Evolutionary conservation across 164 flowering plant genomes (phyloP).

Genomic region (Macadamia integrifolia): DNA sequence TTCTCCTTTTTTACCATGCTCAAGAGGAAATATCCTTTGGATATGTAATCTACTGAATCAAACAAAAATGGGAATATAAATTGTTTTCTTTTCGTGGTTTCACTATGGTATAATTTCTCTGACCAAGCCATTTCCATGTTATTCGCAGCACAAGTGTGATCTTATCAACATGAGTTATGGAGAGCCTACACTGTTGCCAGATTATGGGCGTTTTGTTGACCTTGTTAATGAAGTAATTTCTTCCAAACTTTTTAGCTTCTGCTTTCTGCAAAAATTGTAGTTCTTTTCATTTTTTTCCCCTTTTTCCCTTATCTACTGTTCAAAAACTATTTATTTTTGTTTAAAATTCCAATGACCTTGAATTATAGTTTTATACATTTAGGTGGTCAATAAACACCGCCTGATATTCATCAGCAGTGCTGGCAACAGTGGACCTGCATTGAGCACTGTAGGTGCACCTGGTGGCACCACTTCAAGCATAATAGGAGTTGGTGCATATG

Average conservation of each 20-base stretch:
- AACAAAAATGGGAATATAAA: too few species aligned
- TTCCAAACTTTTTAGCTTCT: slow-evolving; percentile 5
- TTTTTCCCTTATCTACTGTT: neutral
- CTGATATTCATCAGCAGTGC: slow-evolving; percentile 92
- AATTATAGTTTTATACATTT: slow-evolving; percentile 1
- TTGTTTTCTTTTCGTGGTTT: too few species aligned
- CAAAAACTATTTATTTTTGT: neutral
- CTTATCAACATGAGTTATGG: slow-evolving; percentile 99
- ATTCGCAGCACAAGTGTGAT: slow-evolving; percentile 87
- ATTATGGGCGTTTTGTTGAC: slow-evolving; percentile 95
- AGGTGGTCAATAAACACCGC: slow-evolving; percentile 89
- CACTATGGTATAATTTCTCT: too few species aligned
- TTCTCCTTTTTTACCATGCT: too few species aligned
- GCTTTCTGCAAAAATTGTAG: neutral
- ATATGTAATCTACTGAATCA: too few species aligned
- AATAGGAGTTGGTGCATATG: slow-evolving; percentile 84
- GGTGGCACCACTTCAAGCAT: slow-evolving; percentile 96
- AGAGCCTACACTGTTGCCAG: slow-evolving; percentile 76
- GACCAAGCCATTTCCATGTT: neutral
- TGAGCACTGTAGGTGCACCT: slow-evolving; percentile 97
- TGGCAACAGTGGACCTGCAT: slow-evolving; percentile 95
- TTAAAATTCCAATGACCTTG: neutral
- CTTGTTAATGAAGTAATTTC: slow-evolving; percentile 74
- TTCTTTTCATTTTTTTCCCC: too few species aligned
- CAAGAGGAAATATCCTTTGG: too few species aligned